Percentiles rank a stretch among this genome's conserved stretches.
These are phyloP conservation scores for Rhizopus sp. DNA, from an alignment of 371 early-diverging fungal species.

Conservation along the genomic window DNA sequence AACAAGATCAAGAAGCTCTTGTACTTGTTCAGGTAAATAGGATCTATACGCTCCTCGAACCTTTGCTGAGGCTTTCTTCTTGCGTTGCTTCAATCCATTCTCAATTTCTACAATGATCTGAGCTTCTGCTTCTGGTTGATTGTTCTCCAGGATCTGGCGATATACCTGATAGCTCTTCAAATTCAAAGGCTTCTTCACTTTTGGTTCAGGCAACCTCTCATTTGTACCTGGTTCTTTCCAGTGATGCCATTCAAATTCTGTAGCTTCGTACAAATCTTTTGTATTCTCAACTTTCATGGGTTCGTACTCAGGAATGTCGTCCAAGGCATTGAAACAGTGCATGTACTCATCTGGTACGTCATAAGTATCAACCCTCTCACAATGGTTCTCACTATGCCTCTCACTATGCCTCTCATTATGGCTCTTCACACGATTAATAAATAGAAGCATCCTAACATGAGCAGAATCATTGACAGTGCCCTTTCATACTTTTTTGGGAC, in stretches of 20 bases:
- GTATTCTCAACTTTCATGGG: slow-evolving; percentile 12
- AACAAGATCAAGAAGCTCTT: slow-evolving; percentile 16
- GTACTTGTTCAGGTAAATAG: slow-evolving; percentile 7
- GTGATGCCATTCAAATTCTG: not conserved
- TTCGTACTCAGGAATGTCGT: slow-evolving; percentile 4
- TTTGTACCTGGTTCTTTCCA: slow-evolving; percentile 8
- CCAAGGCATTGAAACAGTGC: slow-evolving; percentile 14
- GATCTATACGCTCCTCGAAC: slow-evolving; percentile 4
- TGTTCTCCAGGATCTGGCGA: slow-evolving; percentile 5
- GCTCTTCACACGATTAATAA: slow-evolving; percentile 3
- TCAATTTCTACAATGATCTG: not conserved
- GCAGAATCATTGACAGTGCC: slow-evolving; percentile 1
- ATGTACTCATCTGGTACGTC: slow-evolving; percentile 12
- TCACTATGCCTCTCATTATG: slow-evolving; percentile 4
- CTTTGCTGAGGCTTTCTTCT: slow-evolving; percentile 1
- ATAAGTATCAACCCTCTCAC: not conserved
- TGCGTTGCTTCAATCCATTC: not conserved
- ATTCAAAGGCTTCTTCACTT: slow-evolving; percentile 11
- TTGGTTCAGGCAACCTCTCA: slow-evolving; percentile 6
- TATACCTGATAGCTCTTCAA: slow-evolving; percentile 6
- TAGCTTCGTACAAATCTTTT: slow-evolving; percentile 7
- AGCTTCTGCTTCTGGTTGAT: not conserved
- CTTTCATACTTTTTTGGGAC: slow-evolving; percentile 4
- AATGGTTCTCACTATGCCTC: not conserved
- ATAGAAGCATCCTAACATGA: slow-evolving; percentile 8